Evolutionary conservation across 2,329 filamentous ascomycete species (phyloP), one percentile per base, ranked within the genome.

Genomic region (Aureobasidium sp.): DNA sequence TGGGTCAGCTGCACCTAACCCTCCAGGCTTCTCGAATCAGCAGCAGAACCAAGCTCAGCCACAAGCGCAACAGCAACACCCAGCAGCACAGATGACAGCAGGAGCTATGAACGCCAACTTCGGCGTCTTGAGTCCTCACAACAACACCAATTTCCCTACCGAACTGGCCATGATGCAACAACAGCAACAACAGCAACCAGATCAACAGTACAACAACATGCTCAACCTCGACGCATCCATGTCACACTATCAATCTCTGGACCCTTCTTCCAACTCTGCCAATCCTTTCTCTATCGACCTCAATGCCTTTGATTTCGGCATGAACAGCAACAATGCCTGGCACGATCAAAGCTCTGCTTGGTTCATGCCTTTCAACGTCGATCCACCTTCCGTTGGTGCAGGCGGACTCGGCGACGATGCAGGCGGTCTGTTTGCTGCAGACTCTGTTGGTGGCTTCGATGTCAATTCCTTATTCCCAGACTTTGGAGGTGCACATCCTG

Each of bases 281-380:
- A 63, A 63, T 37, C 65, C 61, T 26, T 62, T 64, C 57, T 37
- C 41, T 44, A 66, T 70, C 65, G 67, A 68, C 57, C 63, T 61
- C 17, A 66, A 66, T 37, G 65, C 66, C 29, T 68, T 64, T 41
- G 65, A 63, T n/a, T 48, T 63, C 20, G 64, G 55, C 34, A 63
- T 64, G 61, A 64, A 60, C 23, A 68, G 67, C 36, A 68, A 68
- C 36, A 36, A 39, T 3, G 13, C 46, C 36, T 60, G 57, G 57
- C 23, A 51, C 36, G 36, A 79, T 63, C 55, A 47, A n/a, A 76
- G 74, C 50, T 87, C 87, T 58, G 90, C 89, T 5, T 97, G 92
- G 90, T 96, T 95, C 73, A 86, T 96, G 79, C 91, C 92, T 1
- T 96, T 96, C 75, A 95, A 96, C 71, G 85, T 96, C 75, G 89